phyloP scores from a whole-genome alignment of 805 yeast genomes.

The Hanseniaspora nectarophila region DNA sequence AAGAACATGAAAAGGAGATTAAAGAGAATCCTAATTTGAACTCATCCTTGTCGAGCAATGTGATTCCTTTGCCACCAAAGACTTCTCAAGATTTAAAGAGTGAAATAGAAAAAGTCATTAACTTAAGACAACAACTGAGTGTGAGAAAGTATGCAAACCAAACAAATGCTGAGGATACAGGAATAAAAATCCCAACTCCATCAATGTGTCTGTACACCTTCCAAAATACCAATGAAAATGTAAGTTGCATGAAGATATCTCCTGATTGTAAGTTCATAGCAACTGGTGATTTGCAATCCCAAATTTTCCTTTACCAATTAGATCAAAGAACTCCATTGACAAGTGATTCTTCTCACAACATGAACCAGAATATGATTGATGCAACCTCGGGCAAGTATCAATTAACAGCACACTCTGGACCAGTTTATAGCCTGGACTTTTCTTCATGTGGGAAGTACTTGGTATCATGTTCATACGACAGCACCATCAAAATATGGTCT shows the following conservation, averaged over 20 bases:
- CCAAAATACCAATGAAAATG: slow-evolving; percentile 82
- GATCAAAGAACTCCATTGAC: slow-evolving; percentile 14
- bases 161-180: neutral
- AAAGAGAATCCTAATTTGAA: slow-evolving; percentile 11
- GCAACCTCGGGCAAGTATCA: slow-evolving; percentile 29
- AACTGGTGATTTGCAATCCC: slow-evolving; percentile 48
- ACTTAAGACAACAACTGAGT: slow-evolving; percentile 58
- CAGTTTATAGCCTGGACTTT: slow-evolving; percentile 82
- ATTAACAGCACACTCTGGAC: slow-evolving; percentile 85
- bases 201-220: slow-evolving; percentile 96
- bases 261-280: slow-evolving; percentile 79
- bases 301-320: slow-evolving; percentile 3
- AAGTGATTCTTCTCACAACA: slow-evolving; percentile 22
- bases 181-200: slow-evolving; percentile 53
- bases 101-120: slow-evolving; percentile 63
- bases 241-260: slow-evolving; percentile 79
- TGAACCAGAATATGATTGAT: slow-evolving; percentile 22
- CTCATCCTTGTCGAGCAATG: slow-evolving; percentile 36
- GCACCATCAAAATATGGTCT: slow-evolving; percentile 88
- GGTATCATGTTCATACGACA: slow-evolving; percentile 78
- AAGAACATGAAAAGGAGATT: slow-evolving; percentile 22
- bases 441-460: slow-evolving; percentile 80
- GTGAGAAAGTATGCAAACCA: slow-evolving; percentile 14
- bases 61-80: slow-evolving; percentile 73
- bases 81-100: slow-evolving; percentile 68